Percentiles rank a stretch among this genome's conserved stretches.
These are phyloP conservation scores for Micromonas pusilla DNA, from an alignment of 139 green algal genomes.

Conservation along the genomic window DNA sequence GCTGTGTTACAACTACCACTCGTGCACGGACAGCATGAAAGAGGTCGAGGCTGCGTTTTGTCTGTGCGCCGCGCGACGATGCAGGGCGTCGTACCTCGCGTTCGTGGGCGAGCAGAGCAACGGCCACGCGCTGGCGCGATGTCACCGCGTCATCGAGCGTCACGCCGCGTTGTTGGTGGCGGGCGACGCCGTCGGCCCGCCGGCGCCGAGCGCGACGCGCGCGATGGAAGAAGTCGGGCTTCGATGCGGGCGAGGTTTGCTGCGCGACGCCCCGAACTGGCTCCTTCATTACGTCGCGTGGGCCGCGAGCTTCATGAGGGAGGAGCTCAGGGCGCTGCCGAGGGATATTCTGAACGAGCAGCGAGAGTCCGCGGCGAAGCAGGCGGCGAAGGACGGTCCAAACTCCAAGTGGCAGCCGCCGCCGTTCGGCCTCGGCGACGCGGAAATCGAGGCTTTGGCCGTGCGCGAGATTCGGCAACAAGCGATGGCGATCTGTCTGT, in stretches of 20 bases:
- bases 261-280: background rate
- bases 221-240: slow-evolving; percentile 1
- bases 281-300: background rate
- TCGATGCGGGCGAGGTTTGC: background rate
- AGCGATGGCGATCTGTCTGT: background rate
- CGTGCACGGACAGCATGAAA: slow-evolving; percentile 15
- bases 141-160: background rate
- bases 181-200: background rate
- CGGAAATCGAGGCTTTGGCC: slow-evolving; percentile 16
- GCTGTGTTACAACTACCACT: slow-evolving; percentile 24
- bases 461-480: slow-evolving; percentile 17
- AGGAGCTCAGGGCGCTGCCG: background rate
- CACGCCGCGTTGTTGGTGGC: background rate
- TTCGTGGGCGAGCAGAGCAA: slow-evolving; percentile 22
- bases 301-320: background rate
- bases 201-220: background rate
- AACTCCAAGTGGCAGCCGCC: background rate
- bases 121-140: slow-evolving; percentile 1
- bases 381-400: background rate
- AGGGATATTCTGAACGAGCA: background rate
- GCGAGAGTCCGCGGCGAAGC: background rate
- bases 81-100: background rate
- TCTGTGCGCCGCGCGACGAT: background rate
- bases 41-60: slow-evolving; percentile 24
- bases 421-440: background rate